Conservation (phyloP, 1,284 basidiomycete genomes). For the Ceratobasidium sp. region DNA sequence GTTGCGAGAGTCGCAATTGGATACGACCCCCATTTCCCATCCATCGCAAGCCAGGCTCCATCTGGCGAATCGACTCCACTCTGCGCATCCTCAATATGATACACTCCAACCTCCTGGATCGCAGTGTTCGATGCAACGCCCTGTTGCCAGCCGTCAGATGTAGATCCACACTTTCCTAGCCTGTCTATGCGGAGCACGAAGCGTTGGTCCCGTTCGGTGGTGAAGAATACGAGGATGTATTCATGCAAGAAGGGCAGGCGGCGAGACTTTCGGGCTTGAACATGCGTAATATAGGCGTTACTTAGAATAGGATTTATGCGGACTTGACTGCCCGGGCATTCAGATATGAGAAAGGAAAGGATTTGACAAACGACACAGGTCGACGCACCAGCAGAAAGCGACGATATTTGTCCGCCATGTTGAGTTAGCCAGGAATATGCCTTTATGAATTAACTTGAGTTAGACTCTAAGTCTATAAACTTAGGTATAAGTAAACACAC, state of each 20-base stretch:
- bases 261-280: constrained; percentile 28
- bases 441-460: not conserved
- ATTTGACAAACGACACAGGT: not conserved
- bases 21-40: constrained; percentile 25
- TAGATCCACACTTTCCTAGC: constrained; percentile 9
- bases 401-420: constrained; percentile 12
- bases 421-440: not conserved
- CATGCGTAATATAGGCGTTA: constrained; percentile 5
- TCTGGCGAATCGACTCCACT: constrained; percentile 1
- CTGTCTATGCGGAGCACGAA: constrained; percentile 17
- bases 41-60: not conserved
- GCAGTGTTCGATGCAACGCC: not conserved
- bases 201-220: not conserved
- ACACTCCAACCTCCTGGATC: constrained; percentile 9
- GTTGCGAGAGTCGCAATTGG: constrained; percentile 17
- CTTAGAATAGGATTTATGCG: not conserved
- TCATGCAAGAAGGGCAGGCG: constrained; percentile 17
- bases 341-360: not conserved
- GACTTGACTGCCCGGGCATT: not conserved
- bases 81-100: constrained; percentile 9
- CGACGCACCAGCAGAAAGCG: constrained; percentile 9
- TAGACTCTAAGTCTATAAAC: too few species aligned
- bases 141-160: not conserved
- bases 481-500: not conserved
- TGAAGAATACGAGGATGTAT: constrained; percentile 19